Conservation (phyloP, 176 grass and related monocot genomes). For the Thinopyrum elongatum region DNA sequence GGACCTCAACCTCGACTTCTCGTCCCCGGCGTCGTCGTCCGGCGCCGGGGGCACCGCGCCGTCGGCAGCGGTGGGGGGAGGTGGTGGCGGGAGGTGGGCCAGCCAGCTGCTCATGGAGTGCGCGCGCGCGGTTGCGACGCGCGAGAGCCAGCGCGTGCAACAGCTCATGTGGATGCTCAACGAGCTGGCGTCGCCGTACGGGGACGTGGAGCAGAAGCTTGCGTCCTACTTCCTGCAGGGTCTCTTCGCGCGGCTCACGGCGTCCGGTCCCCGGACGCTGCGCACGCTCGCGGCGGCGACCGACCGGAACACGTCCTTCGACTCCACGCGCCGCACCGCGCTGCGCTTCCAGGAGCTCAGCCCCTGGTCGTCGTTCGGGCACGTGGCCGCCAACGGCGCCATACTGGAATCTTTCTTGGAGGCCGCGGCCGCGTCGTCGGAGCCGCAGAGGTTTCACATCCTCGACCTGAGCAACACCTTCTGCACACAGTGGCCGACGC, state of each 20-base stretch:
- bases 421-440: conserved; percentile 43
- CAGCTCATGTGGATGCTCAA: conserved; percentile 99
- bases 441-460: conserved; percentile 76
- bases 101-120: conserved; percentile 80
- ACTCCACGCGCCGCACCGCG: conserved; percentile 85
- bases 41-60: conserved; percentile 36
- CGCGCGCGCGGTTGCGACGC: conserved; percentile 62
- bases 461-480: conserved; percentile 98
- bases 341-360: conserved; percentile 95
- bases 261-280: conserved; percentile 69
- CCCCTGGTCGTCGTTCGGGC: conserved; percentile 96
- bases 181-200: conserved; percentile 93
- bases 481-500: conserved; percentile 99
- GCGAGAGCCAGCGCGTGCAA: conserved; percentile 89
- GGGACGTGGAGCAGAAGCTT: conserved; percentile 95
- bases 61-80: conserved; percentile 17
- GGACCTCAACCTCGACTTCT: conserved; percentile 96
- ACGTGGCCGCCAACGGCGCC: conserved; percentile 94
- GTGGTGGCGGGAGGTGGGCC: conserved; percentile 49
- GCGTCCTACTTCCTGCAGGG: conserved; percentile 90
- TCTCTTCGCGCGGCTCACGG: conserved; percentile 75
- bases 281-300: conserved; percentile 66
- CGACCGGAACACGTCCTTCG: conserved; percentile 84
- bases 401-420: conserved; percentile 98
- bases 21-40: conserved; percentile 79